Evolutionary conservation across 1,139 yeast species (phyloP), one percentile per base, ranked within the genome.

Genomic region (Lodderomyces metapsilosis): DNA sequence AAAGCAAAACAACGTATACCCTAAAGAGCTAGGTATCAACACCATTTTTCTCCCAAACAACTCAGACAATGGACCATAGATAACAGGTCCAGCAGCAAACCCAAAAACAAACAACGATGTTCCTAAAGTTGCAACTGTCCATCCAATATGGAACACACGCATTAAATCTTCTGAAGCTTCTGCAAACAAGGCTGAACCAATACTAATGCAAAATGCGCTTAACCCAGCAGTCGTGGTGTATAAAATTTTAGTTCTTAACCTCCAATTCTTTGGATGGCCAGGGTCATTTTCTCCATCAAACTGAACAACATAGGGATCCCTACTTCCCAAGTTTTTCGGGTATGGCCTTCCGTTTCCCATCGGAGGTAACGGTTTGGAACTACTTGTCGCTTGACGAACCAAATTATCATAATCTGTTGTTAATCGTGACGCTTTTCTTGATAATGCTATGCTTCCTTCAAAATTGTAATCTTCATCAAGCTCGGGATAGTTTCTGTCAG

Each of bases 231-330:
- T 52, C 3, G 50, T 45, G 37, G 64, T 56, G 11, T 52, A 55
- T 3, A 51, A 22, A 3, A 66, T 16, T 49, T 74, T 74, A 23
- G 53, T 58, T 25, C 37, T 30, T 21, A 62, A 28, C 2, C 74
- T 52, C 70, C 75, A 77, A 52, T 78, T 78, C 43, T 63, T 66
- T 0, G 84, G 83, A 49, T 66, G 71, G 0, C 47, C 37, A 1
- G 80, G 79, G 52, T 78, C 84, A 20, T 70, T 63, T 1, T 74
- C 71, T 1, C 82, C 81, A 46, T 71, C 76, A 50, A 61, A 78
- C 31, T 61, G 55, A n/a, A 69, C 74, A 5, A 58, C 53, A 47
- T 66, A 70, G 2, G 64, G 61, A 6, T 58, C 62, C 40, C 68
- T 57, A 21, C 61, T 62, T 1, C 69, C 70, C 27, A 66, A 54